A percentile compares a stretch with the other conserved stretches of the same genome.
Conservation (phyloP, 1,284 basidiomycete species). For the Stereum hirsutum region DNA sequence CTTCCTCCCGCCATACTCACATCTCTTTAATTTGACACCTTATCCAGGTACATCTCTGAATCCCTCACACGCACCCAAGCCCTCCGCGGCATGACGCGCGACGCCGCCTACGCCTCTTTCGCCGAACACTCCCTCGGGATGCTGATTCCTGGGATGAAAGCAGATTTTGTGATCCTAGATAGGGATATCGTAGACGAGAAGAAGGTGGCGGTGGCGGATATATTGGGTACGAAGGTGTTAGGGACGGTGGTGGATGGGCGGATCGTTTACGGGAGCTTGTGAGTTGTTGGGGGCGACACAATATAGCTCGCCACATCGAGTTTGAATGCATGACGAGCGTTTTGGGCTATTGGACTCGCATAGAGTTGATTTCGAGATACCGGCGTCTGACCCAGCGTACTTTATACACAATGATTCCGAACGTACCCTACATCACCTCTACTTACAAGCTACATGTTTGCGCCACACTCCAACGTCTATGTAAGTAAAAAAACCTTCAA, state of each 20-base stretch:
- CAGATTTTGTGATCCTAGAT: conserved; percentile 81
- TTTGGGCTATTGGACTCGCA: not conserved
- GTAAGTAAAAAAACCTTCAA: too few relatives aligned
- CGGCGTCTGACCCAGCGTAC: too few relatives aligned
- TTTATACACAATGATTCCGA: too few relatives aligned
- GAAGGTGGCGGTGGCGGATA: conserved; percentile 45
- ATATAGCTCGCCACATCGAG: too few relatives aligned
- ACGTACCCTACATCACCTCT: too few relatives aligned
- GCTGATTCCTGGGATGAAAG: conserved; percentile 66
- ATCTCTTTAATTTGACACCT: not conserved
- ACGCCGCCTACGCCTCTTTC: conserved; percentile 83
- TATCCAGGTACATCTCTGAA: conserved; percentile 58
- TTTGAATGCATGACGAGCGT: not conserved
- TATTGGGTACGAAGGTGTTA: conserved; percentile 43
- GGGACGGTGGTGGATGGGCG: conserved; percentile 28
- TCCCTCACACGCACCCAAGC: conserved; percentile 68
- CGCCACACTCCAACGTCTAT: too few relatives aligned
- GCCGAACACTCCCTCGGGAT: conserved; percentile 64
- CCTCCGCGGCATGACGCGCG: conserved; percentile 79
- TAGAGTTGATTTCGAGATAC: too few relatives aligned
- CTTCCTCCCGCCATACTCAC: conserved; percentile 1
- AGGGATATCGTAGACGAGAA: conserved; percentile 81
- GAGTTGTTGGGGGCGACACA: too few relatives aligned
- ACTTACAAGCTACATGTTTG: too few relatives aligned
- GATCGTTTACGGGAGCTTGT: not conserved